phyloP scores from a whole-genome alignment of 306 rosid genomes.

The Citrullus amarus region DNA sequence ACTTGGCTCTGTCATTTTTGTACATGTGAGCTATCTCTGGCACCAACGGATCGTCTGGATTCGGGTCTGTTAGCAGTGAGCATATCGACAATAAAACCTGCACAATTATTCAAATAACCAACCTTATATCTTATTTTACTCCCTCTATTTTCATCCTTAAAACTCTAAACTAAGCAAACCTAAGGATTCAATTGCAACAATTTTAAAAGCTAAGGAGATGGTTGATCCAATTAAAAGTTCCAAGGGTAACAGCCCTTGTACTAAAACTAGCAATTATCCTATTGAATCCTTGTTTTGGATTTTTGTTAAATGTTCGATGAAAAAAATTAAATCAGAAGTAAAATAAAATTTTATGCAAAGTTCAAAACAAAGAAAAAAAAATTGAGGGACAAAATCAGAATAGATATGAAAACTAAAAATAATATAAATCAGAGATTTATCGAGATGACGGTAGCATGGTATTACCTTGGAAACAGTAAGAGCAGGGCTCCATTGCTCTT shows the following conservation, averaged over 20 bases:
- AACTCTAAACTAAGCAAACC: too few species aligned
- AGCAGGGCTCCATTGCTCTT: constrained; percentile 31
- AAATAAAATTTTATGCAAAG: neutral
- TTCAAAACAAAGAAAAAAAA: neutral
- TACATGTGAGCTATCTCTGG: constrained; percentile 5
- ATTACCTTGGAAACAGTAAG: constrained; percentile 23
- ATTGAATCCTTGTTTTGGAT: neutral
- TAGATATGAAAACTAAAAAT: neutral
- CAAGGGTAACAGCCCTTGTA: too few species aligned
- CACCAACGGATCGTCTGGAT: constrained; percentile 10
- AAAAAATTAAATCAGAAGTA: neutral
- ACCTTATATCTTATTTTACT: too few species aligned
- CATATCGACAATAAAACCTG: constrained; percentile 8
- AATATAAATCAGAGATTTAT: neutral
- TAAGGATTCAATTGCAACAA: too few species aligned
- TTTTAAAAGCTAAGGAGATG: too few species aligned
- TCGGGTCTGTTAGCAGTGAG: constrained; percentile 10
- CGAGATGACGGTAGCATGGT: neutral
- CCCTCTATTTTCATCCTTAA: too few species aligned
- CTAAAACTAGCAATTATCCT: too few species aligned
- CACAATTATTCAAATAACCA: neutral
- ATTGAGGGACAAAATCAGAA: neutral
- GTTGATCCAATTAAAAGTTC: too few species aligned
- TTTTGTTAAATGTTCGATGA: neutral
- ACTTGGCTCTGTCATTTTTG: constrained; percentile 5